Percentiles rank a stretch among this genome's conserved stretches.
phyloP scores from a whole-genome alignment of 345 rosid species.

The Melastoma malabathricum region DNA sequence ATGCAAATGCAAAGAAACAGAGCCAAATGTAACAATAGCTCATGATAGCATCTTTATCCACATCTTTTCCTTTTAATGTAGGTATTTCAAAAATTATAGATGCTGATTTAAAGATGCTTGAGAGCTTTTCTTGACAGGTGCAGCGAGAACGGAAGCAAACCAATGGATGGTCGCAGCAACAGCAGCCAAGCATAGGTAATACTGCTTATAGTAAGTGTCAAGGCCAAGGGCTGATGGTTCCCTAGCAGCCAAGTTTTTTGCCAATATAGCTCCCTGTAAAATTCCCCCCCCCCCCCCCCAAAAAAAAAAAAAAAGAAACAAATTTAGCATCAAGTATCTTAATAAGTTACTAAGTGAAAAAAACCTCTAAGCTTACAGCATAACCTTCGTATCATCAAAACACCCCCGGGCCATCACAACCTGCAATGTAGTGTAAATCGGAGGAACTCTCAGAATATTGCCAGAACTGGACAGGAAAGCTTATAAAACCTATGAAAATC shows the following conservation, averaged over 20 bases:
- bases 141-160: constrained; percentile 21
- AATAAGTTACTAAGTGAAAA: too few species aligned
- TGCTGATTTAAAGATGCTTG: background rate
- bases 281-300: too few species aligned
- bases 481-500: too few species aligned
- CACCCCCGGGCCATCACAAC: constrained; percentile 79
- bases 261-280: constrained; percentile 69
- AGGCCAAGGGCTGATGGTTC: constrained; percentile 89
- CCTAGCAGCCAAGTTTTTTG: constrained; percentile 69
- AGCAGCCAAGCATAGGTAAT: constrained; percentile 88
- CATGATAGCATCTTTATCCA: too few species aligned
- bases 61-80: too few species aligned
- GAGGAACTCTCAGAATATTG: background rate
- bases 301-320: too few species aligned
- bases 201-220: constrained; percentile 91
- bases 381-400: constrained; percentile 95
- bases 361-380: background rate
- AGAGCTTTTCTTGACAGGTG: background rate
- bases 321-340: too few species aligned
- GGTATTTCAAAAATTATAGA: too few species aligned
- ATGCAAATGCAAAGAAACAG: too few species aligned
- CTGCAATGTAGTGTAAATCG: constrained; percentile 21
- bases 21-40: too few species aligned
- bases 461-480: background rate
- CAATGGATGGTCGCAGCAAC: constrained; percentile 84